These are phyloP conservation scores for Epichloe gansuensis DNA, from an alignment of 2,329 filamentous ascomycete species.

Conservation along the genomic window DNA sequence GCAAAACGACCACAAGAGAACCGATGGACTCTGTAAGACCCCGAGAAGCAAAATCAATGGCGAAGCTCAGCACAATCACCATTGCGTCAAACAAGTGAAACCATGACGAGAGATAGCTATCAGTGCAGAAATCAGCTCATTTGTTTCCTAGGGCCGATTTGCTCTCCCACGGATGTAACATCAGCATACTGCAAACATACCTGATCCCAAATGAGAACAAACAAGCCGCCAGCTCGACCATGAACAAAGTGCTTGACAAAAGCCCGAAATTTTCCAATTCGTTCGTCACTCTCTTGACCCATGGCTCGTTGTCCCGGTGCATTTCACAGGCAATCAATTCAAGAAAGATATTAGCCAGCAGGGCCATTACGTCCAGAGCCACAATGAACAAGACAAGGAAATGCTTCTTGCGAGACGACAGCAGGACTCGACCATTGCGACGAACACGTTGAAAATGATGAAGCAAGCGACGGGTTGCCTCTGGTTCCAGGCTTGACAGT, in stretches of 20 bases:
- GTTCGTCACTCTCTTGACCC: constrained; percentile 26
- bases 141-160: neutral
- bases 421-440: constrained; percentile 8
- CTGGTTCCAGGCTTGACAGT: neutral
- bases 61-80: constrained; percentile 49
- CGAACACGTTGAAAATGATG: constrained; percentile 3
- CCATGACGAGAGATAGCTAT: constrained; percentile 41
- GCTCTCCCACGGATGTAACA: neutral
- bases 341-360: constrained; percentile 35
- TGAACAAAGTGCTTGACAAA: constrained; percentile 50
- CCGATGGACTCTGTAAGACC: constrained; percentile 50
- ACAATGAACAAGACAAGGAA: constrained; percentile 31
- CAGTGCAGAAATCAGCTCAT: neutral
- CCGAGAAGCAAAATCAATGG: constrained; percentile 46
- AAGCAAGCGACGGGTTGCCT: constrained; percentile 1
- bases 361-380: constrained; percentile 30
- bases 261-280: constrained; percentile 39
- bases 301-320: constrained; percentile 24
- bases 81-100: constrained; percentile 53
- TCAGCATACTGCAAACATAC: constrained; percentile 27
- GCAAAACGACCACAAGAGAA: constrained; percentile 52
- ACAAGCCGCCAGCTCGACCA: constrained; percentile 45
- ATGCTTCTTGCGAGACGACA: constrained; percentile 30
- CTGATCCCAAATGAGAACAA: constrained; percentile 47
- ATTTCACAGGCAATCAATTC: constrained; percentile 36